These are phyloP conservation scores for Pleodorina starrii DNA, from an alignment of 139 green algal genomes.

Conservation along the genomic window DNA sequence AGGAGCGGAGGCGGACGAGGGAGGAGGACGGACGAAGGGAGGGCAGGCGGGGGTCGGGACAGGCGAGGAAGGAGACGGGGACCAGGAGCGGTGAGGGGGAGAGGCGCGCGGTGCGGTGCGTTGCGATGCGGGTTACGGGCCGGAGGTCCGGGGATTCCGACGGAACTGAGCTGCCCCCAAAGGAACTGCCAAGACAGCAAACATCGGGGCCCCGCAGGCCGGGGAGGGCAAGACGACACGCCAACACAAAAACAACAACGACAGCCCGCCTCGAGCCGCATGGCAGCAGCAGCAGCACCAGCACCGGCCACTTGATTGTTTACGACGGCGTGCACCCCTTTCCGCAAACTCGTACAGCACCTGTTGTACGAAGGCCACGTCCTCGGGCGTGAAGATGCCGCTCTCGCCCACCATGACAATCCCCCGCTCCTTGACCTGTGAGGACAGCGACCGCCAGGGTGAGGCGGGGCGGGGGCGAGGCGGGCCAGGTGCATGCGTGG, in stretches of 20 bases:
- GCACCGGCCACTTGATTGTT: neutral
- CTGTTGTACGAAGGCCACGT: constrained; percentile 91
- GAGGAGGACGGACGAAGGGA: neutral
- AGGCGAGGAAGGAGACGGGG: neutral
- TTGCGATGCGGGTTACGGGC: too few relatives aligned
- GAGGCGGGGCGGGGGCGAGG: too few relatives aligned
- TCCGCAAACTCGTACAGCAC: constrained; percentile 21
- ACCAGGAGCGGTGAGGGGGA: neutral
- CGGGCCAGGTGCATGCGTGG: neutral
- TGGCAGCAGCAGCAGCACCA: neutral
- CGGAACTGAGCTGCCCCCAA: too few relatives aligned
- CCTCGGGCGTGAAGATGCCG: constrained; percentile 96
- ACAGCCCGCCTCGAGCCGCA: neutral
- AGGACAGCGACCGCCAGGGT: too few relatives aligned
- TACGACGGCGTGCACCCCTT: neutral
- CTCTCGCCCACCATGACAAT: constrained; percentile 96
- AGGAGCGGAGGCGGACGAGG: neutral
- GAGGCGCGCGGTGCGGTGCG: neutral
- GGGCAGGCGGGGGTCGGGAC: neutral
- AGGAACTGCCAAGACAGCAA: neutral
- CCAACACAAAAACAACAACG: neutral
- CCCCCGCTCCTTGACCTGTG: constrained; percentile 75
- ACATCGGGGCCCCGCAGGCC: neutral
- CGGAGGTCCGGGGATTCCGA: too few relatives aligned
- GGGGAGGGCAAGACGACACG: neutral